Conservation (phyloP, 169 alveolate species). For the Plasmodium coatneyi region DNA sequence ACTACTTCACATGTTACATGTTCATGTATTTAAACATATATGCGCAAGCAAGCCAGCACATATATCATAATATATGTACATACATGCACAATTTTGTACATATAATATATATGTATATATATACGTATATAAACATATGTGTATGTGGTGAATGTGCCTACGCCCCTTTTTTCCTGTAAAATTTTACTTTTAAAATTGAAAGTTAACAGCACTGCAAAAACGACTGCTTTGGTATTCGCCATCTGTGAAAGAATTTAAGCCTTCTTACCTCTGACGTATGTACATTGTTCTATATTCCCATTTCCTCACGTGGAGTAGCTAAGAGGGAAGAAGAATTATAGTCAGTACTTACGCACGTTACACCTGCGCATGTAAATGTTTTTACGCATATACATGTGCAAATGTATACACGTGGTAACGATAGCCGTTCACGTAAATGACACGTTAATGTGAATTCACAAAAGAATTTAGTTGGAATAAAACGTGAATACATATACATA, state of each 20-base stretch:
- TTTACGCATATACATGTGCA: constrained; percentile 11
- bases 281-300: constrained; percentile 2
- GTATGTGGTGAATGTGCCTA: background rate
- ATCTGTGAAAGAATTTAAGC: constrained; percentile 11
- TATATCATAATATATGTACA: constrained; percentile 4
- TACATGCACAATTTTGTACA: constrained; percentile 7
- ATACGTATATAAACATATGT: background rate
- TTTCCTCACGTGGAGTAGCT: constrained; percentile 18
- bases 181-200: constrained; percentile 59
- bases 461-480: background rate
- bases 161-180: constrained; percentile 12
- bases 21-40: constrained; percentile 3
- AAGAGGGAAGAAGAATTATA: constrained; percentile 16
- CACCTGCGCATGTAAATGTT: background rate
- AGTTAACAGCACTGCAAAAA: constrained; percentile 20
- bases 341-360: background rate
- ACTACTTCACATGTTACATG: background rate
- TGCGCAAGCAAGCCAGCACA: background rate
- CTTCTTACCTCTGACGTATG: background rate
- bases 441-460: constrained; percentile 8
- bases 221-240: background rate
- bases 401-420: background rate
- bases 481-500: background rate
- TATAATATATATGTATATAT: background rate
- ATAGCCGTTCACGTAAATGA: constrained; percentile 18